A percentile compares a stretch with the other conserved stretches of the same genome.
Evolutionary conservation across 306 rosid species (phyloP).

Genomic region (Leucaena leucocephala): DNA sequence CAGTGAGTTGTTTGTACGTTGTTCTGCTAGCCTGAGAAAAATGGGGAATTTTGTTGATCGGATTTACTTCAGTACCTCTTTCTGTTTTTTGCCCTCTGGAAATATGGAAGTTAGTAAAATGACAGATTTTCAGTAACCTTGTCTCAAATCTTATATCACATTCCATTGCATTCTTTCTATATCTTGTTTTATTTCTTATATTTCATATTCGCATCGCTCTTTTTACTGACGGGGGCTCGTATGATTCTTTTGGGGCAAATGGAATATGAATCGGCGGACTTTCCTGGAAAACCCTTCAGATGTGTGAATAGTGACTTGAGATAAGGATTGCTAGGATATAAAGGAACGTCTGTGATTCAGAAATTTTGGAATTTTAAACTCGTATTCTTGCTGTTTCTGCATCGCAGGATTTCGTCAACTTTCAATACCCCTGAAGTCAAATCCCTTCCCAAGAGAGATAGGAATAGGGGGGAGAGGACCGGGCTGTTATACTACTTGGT

Average conservation of each 20-base stretch:
- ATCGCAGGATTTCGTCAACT: not conserved
- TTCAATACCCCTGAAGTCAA: not conserved
- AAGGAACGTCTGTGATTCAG: not conserved
- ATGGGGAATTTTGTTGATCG: constrained; percentile 42
- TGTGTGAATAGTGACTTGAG: not conserved
- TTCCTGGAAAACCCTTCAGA: not conserved
- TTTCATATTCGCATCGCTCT: not conserved
- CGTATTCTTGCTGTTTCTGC: not conserved
- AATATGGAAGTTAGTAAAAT: constrained; percentile 39
- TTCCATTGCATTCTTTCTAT: not conserved
- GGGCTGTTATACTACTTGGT: not conserved
- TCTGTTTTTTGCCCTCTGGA: constrained; percentile 31
- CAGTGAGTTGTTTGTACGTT: constrained; percentile 46
- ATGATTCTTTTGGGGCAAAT: not conserved
- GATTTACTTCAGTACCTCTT: constrained; percentile 35
- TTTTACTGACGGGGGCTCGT: not conserved
- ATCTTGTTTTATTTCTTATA: constrained; percentile 13
- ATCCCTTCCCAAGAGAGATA: not conserved
- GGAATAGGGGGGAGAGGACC: not conserved
- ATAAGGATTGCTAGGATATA: not conserved
- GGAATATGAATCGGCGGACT: too few relatives aligned
- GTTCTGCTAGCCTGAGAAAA: constrained; percentile 34
- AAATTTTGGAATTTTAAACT: constrained; percentile 7
- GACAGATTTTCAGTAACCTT: constrained; percentile 30
- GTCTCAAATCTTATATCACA: constrained; percentile 21